Conservation (phyloP, 768 basidiomycete species). For the Naganishia antarctica region DNA sequence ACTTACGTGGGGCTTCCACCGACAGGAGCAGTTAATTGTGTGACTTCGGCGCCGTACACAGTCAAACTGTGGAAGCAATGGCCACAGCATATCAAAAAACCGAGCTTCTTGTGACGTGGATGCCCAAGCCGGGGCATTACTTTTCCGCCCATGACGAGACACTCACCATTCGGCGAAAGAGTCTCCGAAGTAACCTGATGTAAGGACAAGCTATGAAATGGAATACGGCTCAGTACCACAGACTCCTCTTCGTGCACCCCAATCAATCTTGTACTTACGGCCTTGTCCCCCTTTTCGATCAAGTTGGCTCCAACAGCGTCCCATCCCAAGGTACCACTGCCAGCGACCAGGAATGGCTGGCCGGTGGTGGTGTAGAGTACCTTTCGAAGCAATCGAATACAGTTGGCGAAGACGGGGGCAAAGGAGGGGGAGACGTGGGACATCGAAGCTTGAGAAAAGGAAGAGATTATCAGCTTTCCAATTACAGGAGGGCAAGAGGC, state of each 20-base stretch:
- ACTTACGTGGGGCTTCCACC: slow-evolving; percentile 64
- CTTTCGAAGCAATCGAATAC: slow-evolving; percentile 74
- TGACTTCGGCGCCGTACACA: slow-evolving; percentile 82
- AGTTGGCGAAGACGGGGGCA: slow-evolving; percentile 78
- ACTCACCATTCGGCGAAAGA: slow-evolving; percentile 78
- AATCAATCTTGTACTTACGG: slow-evolving; percentile 28
- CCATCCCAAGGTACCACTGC: slow-evolving; percentile 94
- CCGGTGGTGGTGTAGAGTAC: slow-evolving; percentile 65
- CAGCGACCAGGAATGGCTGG: slow-evolving; percentile 90
- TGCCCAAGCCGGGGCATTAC: no score
- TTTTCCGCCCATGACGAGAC: no score
- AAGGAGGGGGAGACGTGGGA: slow-evolving; percentile 87
- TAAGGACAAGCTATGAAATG: slow-evolving; percentile 60
- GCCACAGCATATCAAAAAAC: no score
- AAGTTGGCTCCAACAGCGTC: slow-evolving; percentile 83
- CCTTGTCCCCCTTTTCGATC: slow-evolving; percentile 54
- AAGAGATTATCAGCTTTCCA: not conserved
- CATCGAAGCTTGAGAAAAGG: slow-evolving; percentile 33
- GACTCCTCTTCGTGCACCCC: slow-evolving; percentile 13
- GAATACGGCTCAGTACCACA: not conserved
- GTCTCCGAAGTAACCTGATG: slow-evolving; percentile 92
- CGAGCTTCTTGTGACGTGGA: no score
- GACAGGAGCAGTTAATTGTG: slow-evolving; percentile 73
- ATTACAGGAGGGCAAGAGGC: slow-evolving; percentile 24
- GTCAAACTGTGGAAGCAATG: slow-evolving; percentile 57